A percentile compares a stretch with the other conserved stretches of the same genome.
phyloP scores from a whole-genome alignment of 169 alveolate species.

The Theileria annulata region DNA sequence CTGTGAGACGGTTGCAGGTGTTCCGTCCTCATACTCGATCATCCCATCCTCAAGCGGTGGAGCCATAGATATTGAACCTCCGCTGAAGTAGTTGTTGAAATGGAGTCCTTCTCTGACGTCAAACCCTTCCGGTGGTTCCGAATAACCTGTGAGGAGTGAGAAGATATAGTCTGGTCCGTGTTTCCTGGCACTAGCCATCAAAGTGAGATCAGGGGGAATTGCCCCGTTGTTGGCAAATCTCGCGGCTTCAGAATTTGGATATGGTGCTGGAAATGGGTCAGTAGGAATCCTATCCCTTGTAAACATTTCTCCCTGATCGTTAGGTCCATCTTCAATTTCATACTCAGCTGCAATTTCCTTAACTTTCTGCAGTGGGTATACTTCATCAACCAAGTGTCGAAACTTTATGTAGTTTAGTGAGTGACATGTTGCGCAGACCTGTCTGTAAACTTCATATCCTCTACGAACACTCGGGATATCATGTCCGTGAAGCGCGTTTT shows the following conservation, averaged over 20 bases:
- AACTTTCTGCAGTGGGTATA: slow-evolving; percentile 83
- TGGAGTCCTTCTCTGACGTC: slow-evolving; percentile 93
- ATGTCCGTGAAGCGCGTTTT: slow-evolving; percentile 82
- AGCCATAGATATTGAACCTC: slow-evolving; percentile 96
- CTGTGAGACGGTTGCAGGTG: slow-evolving; percentile 95
- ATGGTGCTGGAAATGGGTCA: slow-evolving; percentile 86
- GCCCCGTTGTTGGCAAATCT: slow-evolving; percentile 95
- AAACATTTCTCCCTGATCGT: slow-evolving; percentile 85
- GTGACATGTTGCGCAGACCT: slow-evolving; percentile 87
- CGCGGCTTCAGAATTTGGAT: slow-evolving; percentile 90
- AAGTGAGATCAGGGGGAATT: slow-evolving; percentile 93
- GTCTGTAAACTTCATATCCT: slow-evolving; percentile 85
- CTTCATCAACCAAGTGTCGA: slow-evolving; percentile 84
- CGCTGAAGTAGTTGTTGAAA: slow-evolving; percentile 93
- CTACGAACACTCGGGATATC: slow-evolving; percentile 84
- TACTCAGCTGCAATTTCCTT: slow-evolving; percentile 86
- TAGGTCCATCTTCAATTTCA: slow-evolving; percentile 87
- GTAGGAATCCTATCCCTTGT: slow-evolving; percentile 83
- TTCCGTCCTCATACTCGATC: slow-evolving; percentile 96
- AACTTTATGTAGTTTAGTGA: slow-evolving; percentile 82
- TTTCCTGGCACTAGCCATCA: slow-evolving; percentile 89
- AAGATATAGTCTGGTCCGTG: slow-evolving; percentile 92
- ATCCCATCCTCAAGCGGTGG: slow-evolving; percentile 96
- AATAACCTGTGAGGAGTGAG: slow-evolving; percentile 92
- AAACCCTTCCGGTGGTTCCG: slow-evolving; percentile 93